phyloP scores from a whole-genome alignment of 2,329 filamentous ascomycete genomes.

The Cordyceps farinosa region DNA sequence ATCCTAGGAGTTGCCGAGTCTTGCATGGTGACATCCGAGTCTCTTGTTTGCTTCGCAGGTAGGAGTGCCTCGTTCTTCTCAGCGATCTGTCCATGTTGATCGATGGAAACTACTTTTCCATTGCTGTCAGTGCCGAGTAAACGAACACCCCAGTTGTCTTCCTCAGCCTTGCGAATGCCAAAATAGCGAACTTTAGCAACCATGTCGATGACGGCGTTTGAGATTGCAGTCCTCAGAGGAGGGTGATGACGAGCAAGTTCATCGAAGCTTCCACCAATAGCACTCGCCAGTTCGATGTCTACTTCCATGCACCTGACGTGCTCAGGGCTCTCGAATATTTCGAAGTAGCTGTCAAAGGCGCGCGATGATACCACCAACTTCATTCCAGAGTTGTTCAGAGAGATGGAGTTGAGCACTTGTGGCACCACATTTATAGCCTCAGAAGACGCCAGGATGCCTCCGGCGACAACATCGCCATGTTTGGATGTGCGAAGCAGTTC shows the following conservation, averaged over 20 bases:
- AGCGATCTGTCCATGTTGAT: slow-evolving; percentile 48
- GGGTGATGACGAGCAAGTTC: slow-evolving; percentile 94
- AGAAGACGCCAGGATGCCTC: slow-evolving; percentile 77
- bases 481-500: slow-evolving; percentile 46
- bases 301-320: slow-evolving; percentile 82
- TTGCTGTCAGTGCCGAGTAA: slow-evolving; percentile 61
- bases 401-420: slow-evolving; percentile 88
- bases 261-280: slow-evolving; percentile 82
- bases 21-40: slow-evolving; percentile 63
- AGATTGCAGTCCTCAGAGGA: slow-evolving; percentile 71
- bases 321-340: slow-evolving; percentile 90
- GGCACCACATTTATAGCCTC: slow-evolving; percentile 88
- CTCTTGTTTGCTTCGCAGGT: slow-evolving; percentile 41
- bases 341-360: slow-evolving; percentile 82
- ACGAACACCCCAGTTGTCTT: slow-evolving; percentile 72
- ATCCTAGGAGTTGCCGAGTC: slow-evolving; percentile 40
- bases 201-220: slow-evolving; percentile 85
- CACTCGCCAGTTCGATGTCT: slow-evolving; percentile 65
- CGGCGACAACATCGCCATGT: slow-evolving; percentile 46
- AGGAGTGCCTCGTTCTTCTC: slow-evolving; percentile 26
- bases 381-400: slow-evolving; percentile 82
- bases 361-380: slow-evolving; percentile 79
- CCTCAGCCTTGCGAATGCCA: slow-evolving; percentile 65
- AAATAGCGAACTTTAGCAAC: slow-evolving; percentile 75
- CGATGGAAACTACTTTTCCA: slow-evolving; percentile 49